phyloP scores from a whole-genome alignment of 2,329 filamentous ascomycete genomes.

The Pseudogymnoascus sp. region DNA sequence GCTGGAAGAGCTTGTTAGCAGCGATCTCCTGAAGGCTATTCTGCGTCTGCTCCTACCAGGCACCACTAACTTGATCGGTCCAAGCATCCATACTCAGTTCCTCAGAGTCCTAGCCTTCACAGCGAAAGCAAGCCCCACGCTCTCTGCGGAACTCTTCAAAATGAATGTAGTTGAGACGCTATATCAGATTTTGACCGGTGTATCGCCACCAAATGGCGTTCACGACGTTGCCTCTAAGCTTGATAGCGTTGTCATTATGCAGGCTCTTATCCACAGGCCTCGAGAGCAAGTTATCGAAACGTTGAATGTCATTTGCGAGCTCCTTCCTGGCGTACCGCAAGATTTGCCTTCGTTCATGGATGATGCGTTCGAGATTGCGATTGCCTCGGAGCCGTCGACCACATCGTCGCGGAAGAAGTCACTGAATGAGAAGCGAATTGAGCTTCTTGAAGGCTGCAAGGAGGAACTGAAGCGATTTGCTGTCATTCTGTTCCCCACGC shows the following conservation, averaged over 20 bases:
- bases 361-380: conserved; percentile 38
- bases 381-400: conserved; percentile 34
- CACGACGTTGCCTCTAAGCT: conserved; percentile 77
- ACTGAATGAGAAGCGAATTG: conserved; percentile 71
- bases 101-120: conserved; percentile 84
- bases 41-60: conserved; percentile 83
- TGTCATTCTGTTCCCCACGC: conserved; percentile 82
- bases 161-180: conserved; percentile 96
- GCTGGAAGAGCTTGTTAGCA: conserved; percentile 84
- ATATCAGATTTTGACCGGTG: conserved; percentile 92
- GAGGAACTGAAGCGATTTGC: conserved; percentile 83
- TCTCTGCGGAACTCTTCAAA: conserved; percentile 86
- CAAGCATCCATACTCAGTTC: conserved; percentile 94
- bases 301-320: conserved; percentile 91
- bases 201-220: conserved; percentile 74
- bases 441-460: conserved; percentile 74
- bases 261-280: conserved; percentile 89
- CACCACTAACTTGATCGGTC: conserved; percentile 88
- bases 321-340: conserved; percentile 67
- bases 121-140: conserved; percentile 73
- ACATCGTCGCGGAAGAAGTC: conserved; percentile 42
- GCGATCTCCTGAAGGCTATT: conserved; percentile 75
- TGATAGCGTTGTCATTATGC: conserved; percentile 97
- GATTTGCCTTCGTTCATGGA: conserved; percentile 37
- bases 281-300: conserved; percentile 96